phyloP scores from a whole-genome alignment of 2,329 filamentous ascomycete species.

The Ceratocystis lukuohia region DNA sequence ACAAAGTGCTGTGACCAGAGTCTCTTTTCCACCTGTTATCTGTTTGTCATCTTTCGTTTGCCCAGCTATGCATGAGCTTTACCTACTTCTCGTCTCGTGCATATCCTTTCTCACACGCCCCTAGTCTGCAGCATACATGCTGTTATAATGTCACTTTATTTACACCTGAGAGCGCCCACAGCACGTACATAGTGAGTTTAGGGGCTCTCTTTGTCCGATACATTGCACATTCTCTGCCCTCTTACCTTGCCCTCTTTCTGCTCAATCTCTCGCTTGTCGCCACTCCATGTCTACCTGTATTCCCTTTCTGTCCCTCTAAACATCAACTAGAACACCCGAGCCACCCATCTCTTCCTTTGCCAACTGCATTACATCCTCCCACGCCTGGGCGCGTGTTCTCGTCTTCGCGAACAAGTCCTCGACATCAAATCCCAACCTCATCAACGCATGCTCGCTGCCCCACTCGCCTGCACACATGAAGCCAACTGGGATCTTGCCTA shows the following conservation, averaged over 20 bases:
- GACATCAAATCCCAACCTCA: conserved; percentile 36
- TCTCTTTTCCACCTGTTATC: background rate
- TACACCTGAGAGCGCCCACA: background rate
- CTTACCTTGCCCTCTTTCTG: background rate
- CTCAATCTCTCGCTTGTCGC: background rate
- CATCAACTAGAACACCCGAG: background rate
- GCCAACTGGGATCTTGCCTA: conserved; percentile 37
- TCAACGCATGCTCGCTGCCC: conserved; percentile 36
- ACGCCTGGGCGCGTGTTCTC: conserved; percentile 28
- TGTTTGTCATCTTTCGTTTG: background rate
- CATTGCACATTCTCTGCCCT: too few species aligned
- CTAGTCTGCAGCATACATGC: background rate
- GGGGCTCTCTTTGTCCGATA: background rate
- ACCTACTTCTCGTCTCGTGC: too few species aligned
- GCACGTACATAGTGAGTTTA: background rate
- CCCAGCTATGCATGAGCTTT: too few species aligned
- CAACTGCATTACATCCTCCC: conserved; percentile 34
- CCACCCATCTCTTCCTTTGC: conserved; percentile 24
- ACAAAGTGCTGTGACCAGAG: background rate
- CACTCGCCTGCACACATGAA: conserved; percentile 44
- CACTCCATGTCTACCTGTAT: background rate
- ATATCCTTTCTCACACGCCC: background rate
- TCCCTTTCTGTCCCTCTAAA: background rate
- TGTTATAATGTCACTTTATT: background rate
- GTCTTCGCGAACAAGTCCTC: conserved; percentile 30